Percentiles rank a stretch among this genome's conserved stretches.
These are phyloP conservation scores for Aureobasidium sp. DNA, from an alignment of 2,329 filamentous ascomycete genomes.

Conservation along the genomic window DNA sequence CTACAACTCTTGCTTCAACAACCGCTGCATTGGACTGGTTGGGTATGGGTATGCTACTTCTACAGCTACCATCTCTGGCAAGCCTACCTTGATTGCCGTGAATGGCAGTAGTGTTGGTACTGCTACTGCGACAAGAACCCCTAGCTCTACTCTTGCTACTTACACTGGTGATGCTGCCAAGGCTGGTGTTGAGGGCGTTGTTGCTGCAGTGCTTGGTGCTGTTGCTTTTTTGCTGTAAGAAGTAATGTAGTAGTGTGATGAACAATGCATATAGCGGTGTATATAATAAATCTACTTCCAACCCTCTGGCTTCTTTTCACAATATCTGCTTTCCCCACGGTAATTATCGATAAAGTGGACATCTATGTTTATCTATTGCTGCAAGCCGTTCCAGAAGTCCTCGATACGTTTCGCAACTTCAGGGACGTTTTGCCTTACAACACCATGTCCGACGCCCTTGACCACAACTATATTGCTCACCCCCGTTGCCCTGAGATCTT, in stretches of 20 bases:
- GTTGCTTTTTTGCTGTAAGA: constrained; percentile 1
- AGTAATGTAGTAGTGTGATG: not conserved
- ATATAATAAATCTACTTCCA: not conserved
- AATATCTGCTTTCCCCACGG: no score
- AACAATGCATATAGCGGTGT: not conserved
- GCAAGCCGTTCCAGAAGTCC: constrained; percentile 25
- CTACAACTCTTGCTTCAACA: constrained; percentile 23
- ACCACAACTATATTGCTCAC: constrained; percentile 34
- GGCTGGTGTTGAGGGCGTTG: not conserved
- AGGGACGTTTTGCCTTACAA: constrained; percentile 32
- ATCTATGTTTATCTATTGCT: not conserved
- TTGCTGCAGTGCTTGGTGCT: not conserved
- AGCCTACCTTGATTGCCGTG: not conserved
- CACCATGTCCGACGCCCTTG: constrained; percentile 33
- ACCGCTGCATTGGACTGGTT: constrained; percentile 22
- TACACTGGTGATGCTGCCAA: constrained; percentile 8
- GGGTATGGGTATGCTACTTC: not conserved
- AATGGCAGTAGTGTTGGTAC: not conserved
- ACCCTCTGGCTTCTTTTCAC: not conserved
- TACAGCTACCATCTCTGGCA: not conserved
- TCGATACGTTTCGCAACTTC: constrained; percentile 33
- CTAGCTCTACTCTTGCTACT: not conserved
- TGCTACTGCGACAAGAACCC: not conserved
- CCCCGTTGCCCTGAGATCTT: constrained; percentile 30
- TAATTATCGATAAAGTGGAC: no score